Percentiles rank a stretch among this genome's conserved stretches.
phyloP scores from a whole-genome alignment of 179 eudicot genomes.

The Silene noctiflora region DNA sequence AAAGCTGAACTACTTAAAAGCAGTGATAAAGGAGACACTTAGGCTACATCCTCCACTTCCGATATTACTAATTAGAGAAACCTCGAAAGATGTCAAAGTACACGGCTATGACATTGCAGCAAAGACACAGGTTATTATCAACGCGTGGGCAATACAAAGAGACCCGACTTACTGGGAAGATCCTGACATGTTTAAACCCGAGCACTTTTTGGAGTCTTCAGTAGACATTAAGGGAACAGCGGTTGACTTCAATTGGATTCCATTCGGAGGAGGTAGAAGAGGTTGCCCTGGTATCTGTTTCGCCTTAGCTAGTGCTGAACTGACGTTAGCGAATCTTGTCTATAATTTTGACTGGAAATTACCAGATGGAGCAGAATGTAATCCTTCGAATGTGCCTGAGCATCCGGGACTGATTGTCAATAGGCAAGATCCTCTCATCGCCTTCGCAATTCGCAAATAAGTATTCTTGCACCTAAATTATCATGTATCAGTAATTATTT shows the following conservation, averaged over 20 bases:
- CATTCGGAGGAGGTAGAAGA: constrained; percentile 34
- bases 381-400: not conserved
- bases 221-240: constrained; percentile 11
- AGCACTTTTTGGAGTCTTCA: constrained; percentile 23
- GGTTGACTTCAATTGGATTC: constrained; percentile 20
- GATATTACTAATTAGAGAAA: constrained; percentile 23
- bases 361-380: constrained; percentile 7
- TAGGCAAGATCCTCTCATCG: constrained; percentile 9
- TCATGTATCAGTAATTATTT: too few relatives aligned
- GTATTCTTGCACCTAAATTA: too few relatives aligned
- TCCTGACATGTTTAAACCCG: constrained; percentile 29
- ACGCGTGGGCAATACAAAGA: constrained; percentile 32
- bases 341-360: constrained; percentile 15
- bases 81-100: constrained; percentile 22
- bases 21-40: constrained; percentile 31
- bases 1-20: constrained; percentile 27
- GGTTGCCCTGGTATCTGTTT: constrained; percentile 32
- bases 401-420: not conserved
- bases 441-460: not conserved
- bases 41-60: constrained; percentile 38
- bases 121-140: constrained; percentile 18
- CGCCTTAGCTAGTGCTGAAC: constrained; percentile 20
- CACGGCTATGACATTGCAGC: constrained; percentile 24
- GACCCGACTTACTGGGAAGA: constrained; percentile 31
- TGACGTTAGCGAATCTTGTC: constrained; percentile 31